Evolutionary conservation across 805 yeast genomes (phyloP).

Genomic region (Wickerhamiella qilinensis): DNA sequence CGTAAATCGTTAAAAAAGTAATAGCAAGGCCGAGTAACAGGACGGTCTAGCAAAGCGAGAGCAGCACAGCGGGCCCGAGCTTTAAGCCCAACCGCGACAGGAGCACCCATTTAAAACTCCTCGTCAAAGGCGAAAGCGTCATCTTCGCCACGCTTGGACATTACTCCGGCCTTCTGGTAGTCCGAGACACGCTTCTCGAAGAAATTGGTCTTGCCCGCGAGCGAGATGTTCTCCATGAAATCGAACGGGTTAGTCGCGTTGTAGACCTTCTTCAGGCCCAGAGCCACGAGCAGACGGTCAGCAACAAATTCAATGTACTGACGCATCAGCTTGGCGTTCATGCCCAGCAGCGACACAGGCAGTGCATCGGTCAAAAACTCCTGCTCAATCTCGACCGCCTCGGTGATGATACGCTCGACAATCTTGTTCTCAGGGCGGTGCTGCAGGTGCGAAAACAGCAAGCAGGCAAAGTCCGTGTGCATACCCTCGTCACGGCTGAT

Average conservation of each 20-base stretch:
- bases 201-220: constrained; percentile 97
- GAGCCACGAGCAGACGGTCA: constrained; percentile 79
- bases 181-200: constrained; percentile 98
- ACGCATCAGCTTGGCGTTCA: constrained; percentile 88
- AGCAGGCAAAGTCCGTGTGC: constrained; percentile 96
- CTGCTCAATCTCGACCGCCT: constrained; percentile 90
- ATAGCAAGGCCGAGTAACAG: too few relatives aligned
- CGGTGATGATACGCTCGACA: constrained; percentile 76
- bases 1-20: too few relatives aligned
- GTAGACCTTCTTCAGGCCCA: constrained; percentile 81
- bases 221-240: constrained; percentile 96
- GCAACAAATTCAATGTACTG: constrained; percentile 97
- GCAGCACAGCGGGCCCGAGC: too few relatives aligned
- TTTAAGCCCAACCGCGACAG: too few relatives aligned
- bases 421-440: constrained; percentile 71
- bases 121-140: constrained; percentile 75
- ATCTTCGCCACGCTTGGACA: constrained; percentile 53
- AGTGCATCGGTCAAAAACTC: constrained; percentile 90
- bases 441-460: constrained; percentile 80
- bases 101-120: constrained; percentile 53
- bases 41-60: too few relatives aligned
- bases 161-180: constrained; percentile 98
- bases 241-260: constrained; percentile 90
- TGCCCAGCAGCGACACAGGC: constrained; percentile 85
- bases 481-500: constrained; percentile 98